Evolutionary conservation across 2,329 filamentous ascomycete species (phyloP).

Genomic region (Pseudogymnoascus sp.): DNA sequence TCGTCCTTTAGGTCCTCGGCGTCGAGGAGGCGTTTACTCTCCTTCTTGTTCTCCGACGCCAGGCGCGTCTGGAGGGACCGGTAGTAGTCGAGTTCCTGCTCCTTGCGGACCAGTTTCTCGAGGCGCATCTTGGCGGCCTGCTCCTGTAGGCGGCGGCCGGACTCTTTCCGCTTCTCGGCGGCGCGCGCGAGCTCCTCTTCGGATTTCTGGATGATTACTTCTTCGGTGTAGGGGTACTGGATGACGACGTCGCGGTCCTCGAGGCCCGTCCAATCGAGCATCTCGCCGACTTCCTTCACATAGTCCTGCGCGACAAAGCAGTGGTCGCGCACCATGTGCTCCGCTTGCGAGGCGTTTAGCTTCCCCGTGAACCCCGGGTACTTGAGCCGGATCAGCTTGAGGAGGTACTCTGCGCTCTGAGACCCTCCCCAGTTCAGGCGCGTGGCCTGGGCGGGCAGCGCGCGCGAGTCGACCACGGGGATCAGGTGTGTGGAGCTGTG

Average conservation of each 20-base stretch:
- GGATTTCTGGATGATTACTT: constrained; percentile 82
- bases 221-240: constrained; percentile 90
- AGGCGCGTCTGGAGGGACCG: constrained; percentile 72
- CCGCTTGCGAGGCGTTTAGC: constrained; percentile 77
- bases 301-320: constrained; percentile 86
- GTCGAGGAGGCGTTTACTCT: constrained; percentile 77
- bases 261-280: constrained; percentile 84
- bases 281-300: constrained; percentile 66
- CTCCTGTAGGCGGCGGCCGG: constrained; percentile 82
- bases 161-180: constrained; percentile 92
- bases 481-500: constrained; percentile 94
- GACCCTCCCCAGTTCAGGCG: constrained; percentile 92
- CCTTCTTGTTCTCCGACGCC: constrained; percentile 78
- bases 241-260: constrained; percentile 85
- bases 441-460: constrained; percentile 77
- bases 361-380: constrained; percentile 87
- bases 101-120: constrained; percentile 91
- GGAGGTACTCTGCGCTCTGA: constrained; percentile 82
- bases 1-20: constrained; percentile 91
- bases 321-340: constrained; percentile 80
- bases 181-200: constrained; percentile 87
- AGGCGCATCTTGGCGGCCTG: constrained; percentile 96
- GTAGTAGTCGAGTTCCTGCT: constrained; percentile 92
- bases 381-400: constrained; percentile 84
- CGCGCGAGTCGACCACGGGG: constrained; percentile 80